Base-by-base conservation (phyloP, 2,329 filamentous ascomycete genomes). In the Trichophyton schoenleinii region DNA sequence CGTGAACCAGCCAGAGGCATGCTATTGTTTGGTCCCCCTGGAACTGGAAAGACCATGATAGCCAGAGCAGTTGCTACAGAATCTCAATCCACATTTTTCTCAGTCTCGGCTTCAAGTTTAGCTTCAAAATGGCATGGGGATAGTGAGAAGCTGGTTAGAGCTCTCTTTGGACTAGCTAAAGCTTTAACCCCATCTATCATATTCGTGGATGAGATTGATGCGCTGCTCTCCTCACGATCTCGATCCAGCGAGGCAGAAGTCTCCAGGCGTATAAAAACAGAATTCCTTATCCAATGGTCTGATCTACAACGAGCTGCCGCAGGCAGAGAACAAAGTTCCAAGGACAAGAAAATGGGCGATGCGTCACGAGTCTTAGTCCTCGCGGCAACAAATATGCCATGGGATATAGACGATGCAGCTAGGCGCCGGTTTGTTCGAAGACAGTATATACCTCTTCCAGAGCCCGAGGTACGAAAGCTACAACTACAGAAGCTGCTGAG, bases 21-120 rank as follows among this genome's bases (percentile, higher is more conserved):
- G 89, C 80, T 99, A 1, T 80, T 99, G 0, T 99, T 99, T 70
- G 94, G 94, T 0, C 94, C 94, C 0, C 94, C 94, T 0, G 94
- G 94, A n/a, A 99, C 94, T 0, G 94, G 94, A 59, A 99, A 99
- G 74, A 99, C 94, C 0, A 99, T 99, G 94, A 79, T 99, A 42
- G 94, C 94, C 8, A 84, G 94, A 65, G 91, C 90, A 7, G 92
- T 97, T 0, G 94, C 94, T 0, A 97, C 94, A 0, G 94, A 99
- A 73, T 95, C 89, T 1, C 87, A 86, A 68, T 95, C 90, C 9
- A 95, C 95, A 0, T 99, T 97, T 75, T 97, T 99, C 75, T 95
- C 91, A 13, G 96, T 99, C 61, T 96, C 91, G 3, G 91, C 94
- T 15, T 95, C 90, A 70, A 95, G 89, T 67, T 77, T 99, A 66